Conservation (phyloP, 768 basidiomycete genomes). For the Suillus alpinus region DNA sequence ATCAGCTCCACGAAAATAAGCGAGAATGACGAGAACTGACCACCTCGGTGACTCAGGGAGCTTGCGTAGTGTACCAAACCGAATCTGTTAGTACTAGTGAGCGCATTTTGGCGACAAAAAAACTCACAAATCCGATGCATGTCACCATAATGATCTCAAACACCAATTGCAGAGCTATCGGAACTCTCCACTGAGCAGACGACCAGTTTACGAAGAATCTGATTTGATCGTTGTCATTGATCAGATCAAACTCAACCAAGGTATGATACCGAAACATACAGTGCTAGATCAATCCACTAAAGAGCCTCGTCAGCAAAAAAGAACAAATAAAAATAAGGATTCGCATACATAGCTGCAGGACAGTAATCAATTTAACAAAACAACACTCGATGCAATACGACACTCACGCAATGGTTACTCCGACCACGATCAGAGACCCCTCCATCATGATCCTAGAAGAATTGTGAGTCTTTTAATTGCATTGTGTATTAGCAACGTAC, state of each 20-base stretch:
- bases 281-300: constrained; percentile 41
- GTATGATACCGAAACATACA: constrained; percentile 20
- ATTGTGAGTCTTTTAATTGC: neutral
- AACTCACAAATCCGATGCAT: constrained; percentile 31
- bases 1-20: neutral
- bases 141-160: constrained; percentile 37
- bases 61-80: constrained; percentile 11
- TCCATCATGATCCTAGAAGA: constrained; percentile 9
- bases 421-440: constrained; percentile 16
- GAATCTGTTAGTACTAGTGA: neutral
- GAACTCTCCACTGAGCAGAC: constrained; percentile 42
- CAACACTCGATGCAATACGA: no score
- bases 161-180: constrained; percentile 39
- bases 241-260: neutral
- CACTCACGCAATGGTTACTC: constrained; percentile 40
- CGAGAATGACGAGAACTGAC: constrained; percentile 7
- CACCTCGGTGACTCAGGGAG: constrained; percentile 37
- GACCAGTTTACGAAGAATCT: constrained; percentile 34
- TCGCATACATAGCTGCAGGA: neutral
- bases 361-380: neutral
- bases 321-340: neutral
- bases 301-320: neutral
- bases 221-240: neutral
- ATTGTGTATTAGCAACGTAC: neutral
- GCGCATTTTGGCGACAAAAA: neutral